phyloP scores from a whole-genome alignment of 768 basidiomycete species.

The Naematelia aurantialba region DNA sequence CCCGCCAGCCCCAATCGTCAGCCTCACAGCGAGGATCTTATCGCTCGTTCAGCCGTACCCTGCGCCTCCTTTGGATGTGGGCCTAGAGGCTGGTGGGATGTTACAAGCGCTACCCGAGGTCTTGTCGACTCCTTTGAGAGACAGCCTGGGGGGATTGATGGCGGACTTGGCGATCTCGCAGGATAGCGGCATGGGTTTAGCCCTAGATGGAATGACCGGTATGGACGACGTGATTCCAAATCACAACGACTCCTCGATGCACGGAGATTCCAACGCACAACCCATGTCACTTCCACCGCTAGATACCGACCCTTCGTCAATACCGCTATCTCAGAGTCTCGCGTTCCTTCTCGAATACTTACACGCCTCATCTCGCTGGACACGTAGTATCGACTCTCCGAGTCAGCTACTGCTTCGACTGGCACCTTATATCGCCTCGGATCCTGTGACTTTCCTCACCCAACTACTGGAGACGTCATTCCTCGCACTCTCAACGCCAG shows the following conservation, averaged over 20 bases:
- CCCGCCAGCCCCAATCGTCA: constrained; percentile 11
- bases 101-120: constrained; percentile 26
- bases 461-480: constrained; percentile 13
- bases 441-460: constrained; percentile 11
- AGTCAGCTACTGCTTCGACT: constrained; percentile 5
- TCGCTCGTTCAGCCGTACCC: constrained; percentile 27
- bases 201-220: background rate
- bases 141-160: constrained; percentile 35
- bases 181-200: background rate
- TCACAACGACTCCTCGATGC: background rate
- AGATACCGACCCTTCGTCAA: background rate
- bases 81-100: constrained; percentile 32
- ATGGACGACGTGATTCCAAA: background rate
- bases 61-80: constrained; percentile 37
- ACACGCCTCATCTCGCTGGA: background rate
- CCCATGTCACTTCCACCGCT: background rate
- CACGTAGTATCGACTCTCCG: constrained; percentile 3
- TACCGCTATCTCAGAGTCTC: constrained; percentile 15
- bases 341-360: constrained; percentile 12
- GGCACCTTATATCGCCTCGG: constrained; percentile 4
- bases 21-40: constrained; percentile 19
- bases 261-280: background rate
- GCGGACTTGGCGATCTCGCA: constrained; percentile 33
- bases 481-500: constrained; percentile 1
- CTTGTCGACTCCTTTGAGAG: constrained; percentile 25